These are phyloP conservation scores for Saturnispora hagleri DNA, from an alignment of 805 yeast species.

Conservation along the genomic window DNA sequence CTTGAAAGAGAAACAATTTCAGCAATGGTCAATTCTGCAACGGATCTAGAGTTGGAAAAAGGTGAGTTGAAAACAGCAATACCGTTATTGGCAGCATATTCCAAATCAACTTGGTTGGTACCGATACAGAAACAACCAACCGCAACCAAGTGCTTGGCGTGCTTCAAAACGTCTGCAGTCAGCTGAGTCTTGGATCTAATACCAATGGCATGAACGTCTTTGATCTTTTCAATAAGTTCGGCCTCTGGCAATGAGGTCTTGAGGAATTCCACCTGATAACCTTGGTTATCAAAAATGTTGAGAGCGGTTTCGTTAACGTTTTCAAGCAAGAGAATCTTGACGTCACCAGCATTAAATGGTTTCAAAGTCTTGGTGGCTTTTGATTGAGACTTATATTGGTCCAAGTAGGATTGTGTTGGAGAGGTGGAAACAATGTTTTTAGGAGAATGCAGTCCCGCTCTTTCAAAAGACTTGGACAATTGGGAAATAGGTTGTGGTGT, in stretches of 20 bases:
- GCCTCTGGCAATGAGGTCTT: constrained; percentile 86
- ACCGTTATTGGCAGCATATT: constrained; percentile 86
- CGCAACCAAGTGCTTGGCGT: constrained; percentile 82
- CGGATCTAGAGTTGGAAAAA: constrained; percentile 96
- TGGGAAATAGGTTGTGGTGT: constrained; percentile 57
- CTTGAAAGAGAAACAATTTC: constrained; percentile 91
- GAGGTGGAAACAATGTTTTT: constrained; percentile 53
- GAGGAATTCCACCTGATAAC: constrained; percentile 93
- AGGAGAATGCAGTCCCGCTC: constrained; percentile 32
- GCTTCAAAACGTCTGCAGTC: constrained; percentile 65
- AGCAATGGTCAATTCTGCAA: constrained; percentile 94
- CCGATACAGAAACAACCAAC: constrained; percentile 99
- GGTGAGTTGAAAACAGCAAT: constrained; percentile 90
- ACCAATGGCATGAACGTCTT: constrained; percentile 93
- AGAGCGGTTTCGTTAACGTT: constrained; percentile 92
- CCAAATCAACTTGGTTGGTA: constrained; percentile 93
- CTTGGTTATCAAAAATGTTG: constrained; percentile 75
- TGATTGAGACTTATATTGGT: constrained; percentile 36
- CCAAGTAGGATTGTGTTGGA: constrained; percentile 62
- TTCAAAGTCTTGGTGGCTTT: constrained; percentile 66
- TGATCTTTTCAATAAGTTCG: constrained; percentile 88
- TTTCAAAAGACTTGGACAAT: constrained; percentile 46
- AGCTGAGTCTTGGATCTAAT: constrained; percentile 94
- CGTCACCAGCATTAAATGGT: constrained; percentile 93
- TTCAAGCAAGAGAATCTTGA: constrained; percentile 83